Percentiles rank a stretch among this genome's conserved stretches.
phyloP scores from a whole-genome alignment of 2,329 filamentous ascomycete species.

The Didymella sp. region DNA sequence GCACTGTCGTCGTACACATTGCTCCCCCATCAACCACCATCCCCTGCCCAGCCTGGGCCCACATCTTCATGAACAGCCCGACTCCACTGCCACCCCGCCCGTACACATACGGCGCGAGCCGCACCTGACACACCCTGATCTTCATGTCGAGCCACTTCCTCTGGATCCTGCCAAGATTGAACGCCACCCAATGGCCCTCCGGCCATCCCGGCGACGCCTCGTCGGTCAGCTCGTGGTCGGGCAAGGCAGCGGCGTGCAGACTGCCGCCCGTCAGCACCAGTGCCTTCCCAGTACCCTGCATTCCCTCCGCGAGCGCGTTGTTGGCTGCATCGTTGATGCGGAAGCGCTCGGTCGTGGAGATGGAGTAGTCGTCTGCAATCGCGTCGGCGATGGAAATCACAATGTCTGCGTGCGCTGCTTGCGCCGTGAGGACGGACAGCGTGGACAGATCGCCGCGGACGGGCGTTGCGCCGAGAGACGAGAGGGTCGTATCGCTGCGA shows the following conservation, averaged over 20 bases:
- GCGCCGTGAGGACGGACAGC: conserved; percentile 45
- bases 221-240: conserved; percentile 41
- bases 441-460: conserved; percentile 51
- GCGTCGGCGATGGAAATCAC: conserved; percentile 53
- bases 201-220: conserved; percentile 28
- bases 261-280: conserved; percentile 49
- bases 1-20: conserved; percentile 46
- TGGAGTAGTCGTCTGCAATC: conserved; percentile 9
- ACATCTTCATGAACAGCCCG: conserved; percentile 38
- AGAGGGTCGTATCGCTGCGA: conserved; percentile 46
- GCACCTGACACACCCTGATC: conserved; percentile 42
- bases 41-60: conserved; percentile 40
- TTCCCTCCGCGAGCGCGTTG: conserved; percentile 48
- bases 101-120: conserved; percentile 56
- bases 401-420: conserved; percentile 51
- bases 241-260: conserved; percentile 30
- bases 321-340: conserved; percentile 47
- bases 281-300: conserved; percentile 36
- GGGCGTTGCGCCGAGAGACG: conserved; percentile 49
- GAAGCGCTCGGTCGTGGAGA: conserved; percentile 25
- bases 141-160: neutral
- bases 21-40: conserved; percentile 30
- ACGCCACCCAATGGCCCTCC: conserved; percentile 37
- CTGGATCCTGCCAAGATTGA: conserved; percentile 23
- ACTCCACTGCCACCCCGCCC: conserved; percentile 51